These are phyloP conservation scores for Uronychia setigera DNA, from an alignment of 73 alveolate species.

Conservation along the genomic window DNA sequence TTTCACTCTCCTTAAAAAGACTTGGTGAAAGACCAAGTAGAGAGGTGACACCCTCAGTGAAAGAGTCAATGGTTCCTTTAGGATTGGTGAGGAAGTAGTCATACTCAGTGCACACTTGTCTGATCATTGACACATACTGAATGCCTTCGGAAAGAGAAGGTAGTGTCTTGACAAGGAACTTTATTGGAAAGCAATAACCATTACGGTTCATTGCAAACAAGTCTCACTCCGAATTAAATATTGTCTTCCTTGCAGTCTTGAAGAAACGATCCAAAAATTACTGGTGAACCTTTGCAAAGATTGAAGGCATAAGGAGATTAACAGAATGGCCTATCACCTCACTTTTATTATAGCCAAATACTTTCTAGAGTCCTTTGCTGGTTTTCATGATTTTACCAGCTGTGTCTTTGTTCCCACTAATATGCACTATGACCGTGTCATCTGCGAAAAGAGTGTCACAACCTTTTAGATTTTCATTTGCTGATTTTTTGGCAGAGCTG, in stretches of 20 bases:
- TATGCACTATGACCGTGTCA: constrained; percentile 45
- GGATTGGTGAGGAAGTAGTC: constrained; percentile 38
- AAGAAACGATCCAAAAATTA: constrained; percentile 34
- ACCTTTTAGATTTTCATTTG: constrained; percentile 19
- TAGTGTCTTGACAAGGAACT: constrained; percentile 29
- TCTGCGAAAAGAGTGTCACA: constrained; percentile 37
- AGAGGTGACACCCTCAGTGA: constrained; percentile 39
- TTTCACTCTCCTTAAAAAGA: constrained; percentile 20
- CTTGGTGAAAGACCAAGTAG: constrained; percentile 19
- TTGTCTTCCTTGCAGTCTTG: constrained; percentile 32
- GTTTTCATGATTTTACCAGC: constrained; percentile 39
- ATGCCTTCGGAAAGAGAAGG: constrained; percentile 48
- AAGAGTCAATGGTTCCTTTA: constrained; percentile 30
- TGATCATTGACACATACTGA: constrained; percentile 50
- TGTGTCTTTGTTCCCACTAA: constrained; percentile 39
- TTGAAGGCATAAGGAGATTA: constrained; percentile 27
- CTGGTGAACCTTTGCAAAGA: constrained; percentile 27
- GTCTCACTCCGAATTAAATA: constrained; percentile 31
- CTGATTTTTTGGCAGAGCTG: constrained; percentile 28
- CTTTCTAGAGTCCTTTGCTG: constrained; percentile 34
- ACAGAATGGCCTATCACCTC: constrained; percentile 49
- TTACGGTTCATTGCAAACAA: constrained; percentile 31
- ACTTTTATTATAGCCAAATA: constrained; percentile 31
- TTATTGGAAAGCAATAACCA: constrained; percentile 49
- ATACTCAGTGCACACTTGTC: constrained; percentile 21